phyloP scores from a whole-genome alignment of 192 early-diverging fungal species.

The Rhizophagus sp. region DNA sequence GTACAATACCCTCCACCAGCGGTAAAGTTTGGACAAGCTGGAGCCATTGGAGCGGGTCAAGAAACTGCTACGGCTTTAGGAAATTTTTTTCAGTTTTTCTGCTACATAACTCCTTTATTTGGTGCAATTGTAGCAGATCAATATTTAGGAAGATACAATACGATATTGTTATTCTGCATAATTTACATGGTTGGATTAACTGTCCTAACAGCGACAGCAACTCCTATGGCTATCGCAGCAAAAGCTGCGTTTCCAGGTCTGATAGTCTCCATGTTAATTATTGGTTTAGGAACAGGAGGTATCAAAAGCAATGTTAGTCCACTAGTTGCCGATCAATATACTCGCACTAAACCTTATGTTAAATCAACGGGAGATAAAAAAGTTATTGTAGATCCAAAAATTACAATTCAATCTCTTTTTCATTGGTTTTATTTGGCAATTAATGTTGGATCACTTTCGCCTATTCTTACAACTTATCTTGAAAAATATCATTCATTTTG shows the following conservation, averaged over 20 bases:
- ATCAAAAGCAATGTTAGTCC: conserved; percentile 80
- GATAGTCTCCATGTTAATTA: conserved; percentile 68
- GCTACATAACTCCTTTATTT: conserved; percentile 57
- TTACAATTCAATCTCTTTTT: conserved; percentile 78
- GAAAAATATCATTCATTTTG: conserved; percentile 64
- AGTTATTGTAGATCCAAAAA: conserved; percentile 67
- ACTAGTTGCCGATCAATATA: conserved; percentile 75
- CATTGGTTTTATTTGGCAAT: conserved; percentile 84
- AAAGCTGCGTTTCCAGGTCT: conserved; percentile 66
- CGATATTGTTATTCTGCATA: conserved; percentile 65
- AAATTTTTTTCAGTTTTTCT: conserved; percentile 63
- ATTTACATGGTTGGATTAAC: conserved; percentile 68
- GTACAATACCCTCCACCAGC: conserved; percentile 46
- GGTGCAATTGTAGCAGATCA: conserved; percentile 72
- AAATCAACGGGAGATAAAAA: conserved; percentile 56
- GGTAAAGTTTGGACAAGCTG: conserved; percentile 44
- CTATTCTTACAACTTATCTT: conserved; percentile 55
- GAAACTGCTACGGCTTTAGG: conserved; percentile 56
- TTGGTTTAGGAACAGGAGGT: conserved; percentile 76
- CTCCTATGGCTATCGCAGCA: conserved; percentile 54
- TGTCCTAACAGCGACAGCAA: conserved; percentile 63
- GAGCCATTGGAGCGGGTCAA: conserved; percentile 53
- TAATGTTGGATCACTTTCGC: conserved; percentile 67
- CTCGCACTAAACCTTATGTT: conserved; percentile 57
- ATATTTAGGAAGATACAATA: conserved; percentile 74